Conservation (phyloP, 164 flowering plant genomes). For the Buxus sempervirens region DNA sequence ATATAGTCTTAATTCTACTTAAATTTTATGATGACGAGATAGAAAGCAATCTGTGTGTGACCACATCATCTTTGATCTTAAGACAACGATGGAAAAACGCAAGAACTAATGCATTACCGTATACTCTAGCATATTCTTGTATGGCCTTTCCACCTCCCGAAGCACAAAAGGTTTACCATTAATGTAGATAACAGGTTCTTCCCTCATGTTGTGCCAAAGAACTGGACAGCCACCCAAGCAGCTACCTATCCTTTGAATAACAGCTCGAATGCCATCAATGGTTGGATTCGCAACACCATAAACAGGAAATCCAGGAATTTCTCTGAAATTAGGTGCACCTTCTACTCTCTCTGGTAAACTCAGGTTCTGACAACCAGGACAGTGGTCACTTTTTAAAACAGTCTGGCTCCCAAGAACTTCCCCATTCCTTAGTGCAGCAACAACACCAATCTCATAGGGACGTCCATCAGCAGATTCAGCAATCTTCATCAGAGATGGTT, state of each 20-base stretch:
- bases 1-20: no score
- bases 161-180: conserved; percentile 97
- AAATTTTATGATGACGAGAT: no score
- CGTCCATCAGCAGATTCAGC: conserved; percentile 82
- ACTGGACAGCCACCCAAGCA: conserved; percentile 66
- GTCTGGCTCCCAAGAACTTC: conserved; percentile 95
- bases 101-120: conserved; percentile 38
- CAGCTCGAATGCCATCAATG: conserved; percentile 86
- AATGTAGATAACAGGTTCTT: conserved; percentile 96
- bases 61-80: no score
- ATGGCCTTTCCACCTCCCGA: conserved; percentile 97
- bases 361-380: conserved; percentile 87
- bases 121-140: conserved; percentile 91
- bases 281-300: conserved; percentile 99
- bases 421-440: conserved; percentile 86
- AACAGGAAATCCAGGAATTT: conserved; percentile 95
- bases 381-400: conserved; percentile 92
- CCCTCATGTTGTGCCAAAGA: conserved; percentile 99
- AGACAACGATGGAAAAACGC: background rate
- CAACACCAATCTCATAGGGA: conserved; percentile 82
- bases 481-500: conserved; percentile 55
- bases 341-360: conserved; percentile 85
- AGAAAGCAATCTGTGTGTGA: no score
- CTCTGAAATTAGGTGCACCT: conserved; percentile 96
- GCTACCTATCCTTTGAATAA: conserved; percentile 71